Conservation (phyloP, 495 filamentous ascomycete species). For the Apiosordaria backusii region DNA sequence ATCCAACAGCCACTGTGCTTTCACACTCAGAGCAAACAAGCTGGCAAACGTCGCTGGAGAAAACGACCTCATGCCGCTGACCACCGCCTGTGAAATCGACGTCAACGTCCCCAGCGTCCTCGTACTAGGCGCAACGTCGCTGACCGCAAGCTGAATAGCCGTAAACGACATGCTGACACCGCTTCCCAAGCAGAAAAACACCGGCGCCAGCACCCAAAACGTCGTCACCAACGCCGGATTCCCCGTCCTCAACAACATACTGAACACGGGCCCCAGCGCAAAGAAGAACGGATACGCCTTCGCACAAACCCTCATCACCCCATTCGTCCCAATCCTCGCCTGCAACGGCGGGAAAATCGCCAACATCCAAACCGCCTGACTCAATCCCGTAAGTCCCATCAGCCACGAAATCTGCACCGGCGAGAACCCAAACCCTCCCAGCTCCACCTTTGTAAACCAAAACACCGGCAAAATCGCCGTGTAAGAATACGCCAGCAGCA, state of each 20-base stretch:
- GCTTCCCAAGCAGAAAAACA: slow-evolving; percentile 43
- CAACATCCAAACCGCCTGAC: slow-evolving; percentile 64
- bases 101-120: slow-evolving; percentile 61
- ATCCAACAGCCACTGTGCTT: slow-evolving; percentile 46
- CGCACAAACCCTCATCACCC: slow-evolving; percentile 53
- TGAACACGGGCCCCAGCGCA: slow-evolving; percentile 45
- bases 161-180: slow-evolving; percentile 69
- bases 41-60: slow-evolving; percentile 58
- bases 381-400: slow-evolving; percentile 55
- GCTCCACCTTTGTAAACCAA: slow-evolving; percentile 51
- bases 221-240: slow-evolving; percentile 22
- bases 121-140: slow-evolving; percentile 61
- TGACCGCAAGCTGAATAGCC: slow-evolving; percentile 62
- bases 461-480: slow-evolving; percentile 63
- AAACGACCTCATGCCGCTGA: slow-evolving; percentile 53
- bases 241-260: slow-evolving; percentile 47
- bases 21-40: slow-evolving; percentile 59
- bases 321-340: slow-evolving; percentile 55
- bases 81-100: slow-evolving; percentile 55
- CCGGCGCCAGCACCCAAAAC: slow-evolving; percentile 56
- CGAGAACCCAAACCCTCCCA: slow-evolving; percentile 61
- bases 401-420: slow-evolving; percentile 56
- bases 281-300: slow-evolving; percentile 59
- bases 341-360: slow-evolving; percentile 61
- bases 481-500: slow-evolving; percentile 61